Base-by-base conservation (phyloP, 306 rosid genomes). In the Dalbergia oliveri region DNA sequence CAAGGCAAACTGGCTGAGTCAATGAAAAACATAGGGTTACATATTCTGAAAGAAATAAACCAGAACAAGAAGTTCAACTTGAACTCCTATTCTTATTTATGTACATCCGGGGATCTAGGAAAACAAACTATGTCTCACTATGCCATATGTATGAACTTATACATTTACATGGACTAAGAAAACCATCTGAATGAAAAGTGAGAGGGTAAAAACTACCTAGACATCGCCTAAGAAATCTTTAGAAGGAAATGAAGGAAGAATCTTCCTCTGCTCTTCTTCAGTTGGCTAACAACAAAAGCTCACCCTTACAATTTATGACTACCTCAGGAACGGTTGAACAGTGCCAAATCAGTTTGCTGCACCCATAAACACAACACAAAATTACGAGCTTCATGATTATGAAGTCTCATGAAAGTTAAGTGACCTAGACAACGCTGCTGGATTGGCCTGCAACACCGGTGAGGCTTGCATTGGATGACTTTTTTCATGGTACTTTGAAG, bases 381-480 rank as follows among this genome's bases (percentile, higher is more conserved):
- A 53, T 63, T 70, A 37, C 69, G 35, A 65, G 62, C 76, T 47
- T 47, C 10, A 11, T 33, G 59, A 6, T 58, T 80, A 84, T n/a
- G 76, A 80, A 72, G 73, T 87, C 86, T 92, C 98, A 4, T 49
- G 94, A 83, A 94, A 94, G 79, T 85, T 90, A 70, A 86, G 79
- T 13, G 98, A 91, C 84, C 94, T 79, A n/a, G 97, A 89, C 53
- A 92, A 79, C 9, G 98, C 97, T 0, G 96, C 96, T 0, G 97
- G 98, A 82, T 94, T 94, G 72, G 96, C 96, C 16, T 87, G 93
- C 92, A 94, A 82, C 72, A 83, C 84, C 0, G 83, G 73, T 0
- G 88, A 89, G 4, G 83, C 73, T 66, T 90, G 85, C 16, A 63
- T 31, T 6, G 49, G 43, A 10, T 78, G 85, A 81, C 69, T 83